Base-by-base conservation (phyloP, 495 filamentous ascomycete genomes). In the Trichoderma parareesei region DNA sequence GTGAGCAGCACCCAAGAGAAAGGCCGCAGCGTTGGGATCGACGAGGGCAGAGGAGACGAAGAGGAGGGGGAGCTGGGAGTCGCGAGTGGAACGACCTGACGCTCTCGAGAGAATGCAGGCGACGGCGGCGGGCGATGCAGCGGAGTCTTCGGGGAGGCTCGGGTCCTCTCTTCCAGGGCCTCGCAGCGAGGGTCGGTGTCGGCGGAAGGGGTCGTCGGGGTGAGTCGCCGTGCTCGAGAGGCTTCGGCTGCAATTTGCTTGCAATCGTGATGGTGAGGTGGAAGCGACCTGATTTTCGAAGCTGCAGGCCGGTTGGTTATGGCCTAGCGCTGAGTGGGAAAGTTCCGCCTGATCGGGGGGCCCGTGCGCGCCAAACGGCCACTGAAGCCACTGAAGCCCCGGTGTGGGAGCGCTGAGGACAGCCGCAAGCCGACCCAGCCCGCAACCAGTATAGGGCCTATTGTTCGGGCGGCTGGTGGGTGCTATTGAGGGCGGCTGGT, bases 211-310 rank as follows among this genome's bases (percentile, higher is more conserved):
- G 60, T 61, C 38, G 60, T 61, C 41, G 33, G 27, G 41, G 33
- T n/a, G 38, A 43, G 38, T 43, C 37, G 14, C 41, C 38, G 60
- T 37, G 37, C 11, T 40, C 13, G 38, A 40, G 60, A 61, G 38
- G 42, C 38, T 27, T 61, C 37, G 60, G 41, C 38, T 57, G 33
- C 53, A 14, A 57, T 37, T 10, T 20, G 60, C 9, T n/a, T 57
- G 33, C 18, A 57, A 57, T 37, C 16, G 53, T 35, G 53, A 41
- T 43, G 60, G 60, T 40, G 60, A 43, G 60, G 53, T 57, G 53
- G 53, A 57, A 57, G 53, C 53, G 53, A 57, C 53, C 59, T 61
- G 60, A 61, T 61, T 61, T 61, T 61, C 55, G 60, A 61, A 43
- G 60, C 60, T 61, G 60, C 60, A 61, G 37, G 38, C 20, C 11